Evolutionary conservation across 495 filamentous ascomycete species (phyloP), one percentile per base, ranked within the genome.

Genomic region (Aspergillus biplanus): DNA sequence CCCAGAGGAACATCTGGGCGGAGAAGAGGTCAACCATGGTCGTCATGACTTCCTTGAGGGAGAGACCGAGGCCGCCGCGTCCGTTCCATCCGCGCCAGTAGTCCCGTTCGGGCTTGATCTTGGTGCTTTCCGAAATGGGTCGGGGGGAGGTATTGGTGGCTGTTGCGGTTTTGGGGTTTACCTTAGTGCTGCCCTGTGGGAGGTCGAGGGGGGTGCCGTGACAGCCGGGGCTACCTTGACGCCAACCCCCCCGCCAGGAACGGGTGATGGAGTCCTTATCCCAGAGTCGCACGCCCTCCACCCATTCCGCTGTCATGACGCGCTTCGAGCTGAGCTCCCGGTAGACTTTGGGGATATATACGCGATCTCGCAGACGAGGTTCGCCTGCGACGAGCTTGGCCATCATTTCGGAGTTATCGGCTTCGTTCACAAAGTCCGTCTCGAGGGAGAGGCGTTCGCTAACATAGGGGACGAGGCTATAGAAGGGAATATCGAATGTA

Each of bases 1-100:
- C 94, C 88, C 91, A 97, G 63, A 97, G 86, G 78, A 97, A 98
- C 85, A 99, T 97, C 67, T 97, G 93, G 2, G 93, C 94, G 13
- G 89, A 91, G 80, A 98, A 98, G 18, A 97, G 80, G 70, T 97
- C 93, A 37, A 97, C 86, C 88, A 97, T 97, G 31, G 91, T 97
- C 5, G 89, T 90, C 94, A 98, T 98, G 50, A 96, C 90, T 49
- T 93, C 86, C 64, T 91, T 90, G 21, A 92, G 78, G 0, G 85
- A 87, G 7, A 98, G 77, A 2, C 94, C 94, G 0, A 98, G 85
- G 0, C 94, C 94, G 49, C 92, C 92, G 62, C 83, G 85, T 33
- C 84, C 82, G 58, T 84, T 82, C 6, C 71, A 75, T 11, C 93
- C 93, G 65, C 84, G 85, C 93, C 93, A 97, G 73, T 84, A 78